Base-by-base conservation (phyloP, 2,329 filamentous ascomycete genomes). In the Penicillium expansum region DNA sequence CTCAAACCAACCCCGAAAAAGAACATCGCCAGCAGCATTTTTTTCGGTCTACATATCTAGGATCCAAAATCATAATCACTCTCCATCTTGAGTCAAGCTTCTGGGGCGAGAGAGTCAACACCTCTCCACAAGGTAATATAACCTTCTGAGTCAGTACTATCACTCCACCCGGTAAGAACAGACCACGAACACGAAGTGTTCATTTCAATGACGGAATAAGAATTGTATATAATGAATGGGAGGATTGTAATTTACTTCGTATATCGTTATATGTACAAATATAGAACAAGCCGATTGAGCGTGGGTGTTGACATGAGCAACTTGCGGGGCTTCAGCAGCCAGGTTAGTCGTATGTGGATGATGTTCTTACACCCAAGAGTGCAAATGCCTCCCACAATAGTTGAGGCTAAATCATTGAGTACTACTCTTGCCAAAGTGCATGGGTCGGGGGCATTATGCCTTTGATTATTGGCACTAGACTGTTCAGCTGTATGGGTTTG, bases 401-500 rank as follows among this genome's bases (percentile, higher is more conserved):
- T 30, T 20, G 43, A 5, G 2, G 10, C 20, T 14, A 2, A 20
- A 32, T 32, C 10, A 1, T 20, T 20, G 29, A 16, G 22, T 35
- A 5, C 18, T 32, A 10, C 39, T 35, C n/a, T n/a, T 51, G 38
- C 39, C 52, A 51, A 8, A 51, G 22, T 13, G 47, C 22, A 44
- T 51, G 52, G 13, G 24, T 37, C 11, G 14, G 29, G 16, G 53
- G 39, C 11, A 56, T 13, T 22, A 52, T 37, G 14, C 16, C 54
- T 20, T 53, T 48, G 29, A 53, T 42, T 3, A 56, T 41, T 13
- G 54, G 49, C 10, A 56, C 30, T 8, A 58, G n/a, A 32, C 41
- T 47, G 6, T 43, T 38, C 13, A 58, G 18, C n/a, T 42, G 39
- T n/a, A 69, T 56, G 2, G 71, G 70, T 37, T 73, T 73, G 10